Evolutionary conservation across 768 basidiomycete species (phyloP).

Genomic region (Russula virescens): DNA sequence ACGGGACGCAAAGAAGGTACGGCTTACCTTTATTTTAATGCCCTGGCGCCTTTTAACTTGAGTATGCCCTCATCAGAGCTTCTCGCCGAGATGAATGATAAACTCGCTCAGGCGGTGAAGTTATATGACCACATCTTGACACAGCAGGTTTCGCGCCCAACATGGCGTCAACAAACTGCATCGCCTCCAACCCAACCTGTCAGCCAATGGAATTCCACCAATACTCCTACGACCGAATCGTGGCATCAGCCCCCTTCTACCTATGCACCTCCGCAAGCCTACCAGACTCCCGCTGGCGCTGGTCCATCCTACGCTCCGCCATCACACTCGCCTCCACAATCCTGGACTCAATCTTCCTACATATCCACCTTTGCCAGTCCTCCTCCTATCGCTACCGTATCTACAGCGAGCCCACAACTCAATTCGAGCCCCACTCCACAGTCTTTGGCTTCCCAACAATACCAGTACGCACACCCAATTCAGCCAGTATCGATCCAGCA

Average conservation of each 20-base stretch:
- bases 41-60: neutral
- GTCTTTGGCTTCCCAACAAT: slow-evolving; percentile 8
- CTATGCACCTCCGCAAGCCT: slow-evolving; percentile 8
- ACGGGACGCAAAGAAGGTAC: slow-evolving; percentile 79
- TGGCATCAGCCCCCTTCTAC: slow-evolving; percentile 12
- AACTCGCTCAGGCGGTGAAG: slow-evolving; percentile 86
- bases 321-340: slow-evolving; percentile 12
- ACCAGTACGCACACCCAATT: slow-evolving; percentile 30
- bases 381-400: neutral
- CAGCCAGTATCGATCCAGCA: slow-evolving; percentile 28
- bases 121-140: slow-evolving; percentile 87
- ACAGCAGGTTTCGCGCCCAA: slow-evolving; percentile 68
- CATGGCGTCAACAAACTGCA: slow-evolving; percentile 31
- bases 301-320: neutral
- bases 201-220: slow-evolving; percentile 10
- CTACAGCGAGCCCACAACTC: slow-evolving; percentile 18
- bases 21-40: slow-evolving; percentile 26
- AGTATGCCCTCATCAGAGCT: slow-evolving; percentile 48
- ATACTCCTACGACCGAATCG: neutral
- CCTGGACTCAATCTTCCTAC: slow-evolving; percentile 16
- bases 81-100: slow-evolving; percentile 90
- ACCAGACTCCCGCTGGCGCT: neutral
- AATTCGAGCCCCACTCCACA: slow-evolving; percentile 27
- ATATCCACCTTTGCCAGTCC: neutral
- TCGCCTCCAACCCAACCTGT: slow-evolving; percentile 10